phyloP scores from a whole-genome alignment of 768 basidiomycete species.

The Tulasnella sp. region DNA sequence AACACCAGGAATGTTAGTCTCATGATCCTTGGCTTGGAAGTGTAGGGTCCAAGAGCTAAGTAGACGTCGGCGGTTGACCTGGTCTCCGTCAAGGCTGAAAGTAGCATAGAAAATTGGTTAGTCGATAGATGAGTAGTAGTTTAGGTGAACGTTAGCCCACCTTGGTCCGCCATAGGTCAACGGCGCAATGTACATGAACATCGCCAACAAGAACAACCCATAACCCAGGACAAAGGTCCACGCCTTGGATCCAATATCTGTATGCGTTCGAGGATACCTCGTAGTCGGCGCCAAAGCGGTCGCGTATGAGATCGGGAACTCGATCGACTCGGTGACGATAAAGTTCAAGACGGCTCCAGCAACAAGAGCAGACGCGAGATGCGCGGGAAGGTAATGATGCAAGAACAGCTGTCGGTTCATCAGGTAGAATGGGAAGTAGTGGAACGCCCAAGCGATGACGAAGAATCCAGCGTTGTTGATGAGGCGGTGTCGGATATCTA shows the following conservation, averaged over 20 bases:
- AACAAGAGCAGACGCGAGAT: slow-evolving; percentile 82
- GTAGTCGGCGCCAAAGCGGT: background rate
- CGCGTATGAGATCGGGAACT: slow-evolving; percentile 70
- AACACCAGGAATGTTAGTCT: background rate
- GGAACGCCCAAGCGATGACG: slow-evolving; percentile 85
- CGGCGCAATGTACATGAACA: slow-evolving; percentile 72
- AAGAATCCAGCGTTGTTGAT: slow-evolving; percentile 97
- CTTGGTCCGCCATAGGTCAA: slow-evolving; percentile 95
- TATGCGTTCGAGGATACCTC: slow-evolving; percentile 29
- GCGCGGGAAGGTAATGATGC: slow-evolving; percentile 96
- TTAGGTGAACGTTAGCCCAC: slow-evolving; percentile 38
- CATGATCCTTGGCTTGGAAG: slow-evolving; percentile 32
- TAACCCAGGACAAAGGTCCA: slow-evolving; percentile 44
- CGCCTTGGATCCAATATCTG: slow-evolving; percentile 71
- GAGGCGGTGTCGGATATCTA: slow-evolving; percentile 85
- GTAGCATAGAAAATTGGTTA: slow-evolving; percentile 12
- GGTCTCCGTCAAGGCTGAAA: slow-evolving; percentile 66
- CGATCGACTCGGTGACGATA: slow-evolving; percentile 78
- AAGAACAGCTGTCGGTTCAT: slow-evolving; percentile 96
- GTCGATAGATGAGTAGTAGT: background rate
- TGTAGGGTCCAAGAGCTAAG: slow-evolving; percentile 90
- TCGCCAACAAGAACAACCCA: slow-evolving; percentile 46
- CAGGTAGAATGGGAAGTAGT: slow-evolving; percentile 95
- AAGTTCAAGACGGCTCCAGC: slow-evolving; percentile 90
- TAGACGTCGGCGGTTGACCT: slow-evolving; percentile 74